Evolutionary conservation across 176 grass and related monocot species (phyloP).

Genomic region (Zoysia pacifica): DNA sequence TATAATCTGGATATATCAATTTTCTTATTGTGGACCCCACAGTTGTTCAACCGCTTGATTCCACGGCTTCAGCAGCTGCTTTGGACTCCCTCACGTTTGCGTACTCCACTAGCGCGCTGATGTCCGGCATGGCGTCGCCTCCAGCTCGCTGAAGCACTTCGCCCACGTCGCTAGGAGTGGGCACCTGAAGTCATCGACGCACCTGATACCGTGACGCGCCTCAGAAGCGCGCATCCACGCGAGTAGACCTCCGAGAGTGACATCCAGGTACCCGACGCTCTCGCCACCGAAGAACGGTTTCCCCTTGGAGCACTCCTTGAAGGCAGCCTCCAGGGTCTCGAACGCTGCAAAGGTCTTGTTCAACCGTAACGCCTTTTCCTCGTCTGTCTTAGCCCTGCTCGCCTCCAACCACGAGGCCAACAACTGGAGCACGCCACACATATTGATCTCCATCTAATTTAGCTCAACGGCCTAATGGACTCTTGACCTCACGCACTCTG

Average conservation of each 20-base stretch:
- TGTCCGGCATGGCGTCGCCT: not conserved
- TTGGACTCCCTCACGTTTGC: not conserved
- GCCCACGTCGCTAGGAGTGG: conserved; percentile 43
- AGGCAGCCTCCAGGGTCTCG: conserved; percentile 30
- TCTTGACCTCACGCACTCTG: too few species aligned
- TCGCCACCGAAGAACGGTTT: conserved; percentile 57
- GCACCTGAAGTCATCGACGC: conserved; percentile 28
- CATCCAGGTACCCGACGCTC: conserved; percentile 41
- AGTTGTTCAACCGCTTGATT: not conserved
- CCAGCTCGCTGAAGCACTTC: conserved; percentile 26
- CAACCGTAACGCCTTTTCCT: conserved; percentile 22
- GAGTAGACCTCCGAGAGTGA: conserved; percentile 26
- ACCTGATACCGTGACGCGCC: not conserved
- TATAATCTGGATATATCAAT: too few species aligned
- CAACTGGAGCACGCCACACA: not conserved
- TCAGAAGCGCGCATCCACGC: conserved; percentile 5
- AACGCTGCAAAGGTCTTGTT: not conserved
- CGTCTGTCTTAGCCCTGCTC: conserved; percentile 1
- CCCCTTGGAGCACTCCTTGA: conserved; percentile 26
- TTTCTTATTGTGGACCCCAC: too few species aligned
- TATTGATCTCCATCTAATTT: too few species aligned
- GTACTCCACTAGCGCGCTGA: not conserved
- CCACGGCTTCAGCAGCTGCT: too few species aligned
- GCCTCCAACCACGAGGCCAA: not conserved
- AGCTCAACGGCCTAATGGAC: too few species aligned